Evolutionary conservation across 1,139 yeast species (phyloP).

Genomic region (Eremothecium coryli): DNA sequence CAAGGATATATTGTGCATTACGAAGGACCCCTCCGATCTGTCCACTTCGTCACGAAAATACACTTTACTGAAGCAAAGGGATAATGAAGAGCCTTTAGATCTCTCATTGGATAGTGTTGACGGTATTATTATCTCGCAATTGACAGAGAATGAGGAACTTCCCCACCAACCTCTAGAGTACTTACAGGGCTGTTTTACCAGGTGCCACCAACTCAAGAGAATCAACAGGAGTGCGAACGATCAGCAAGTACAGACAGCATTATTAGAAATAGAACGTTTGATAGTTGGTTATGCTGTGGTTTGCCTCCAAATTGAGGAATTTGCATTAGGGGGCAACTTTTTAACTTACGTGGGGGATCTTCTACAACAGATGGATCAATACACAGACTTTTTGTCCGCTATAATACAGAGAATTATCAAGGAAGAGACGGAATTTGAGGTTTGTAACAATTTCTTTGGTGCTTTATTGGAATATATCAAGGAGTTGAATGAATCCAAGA

Average conservation of each 20-base stretch:
- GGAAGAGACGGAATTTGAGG: slow-evolving; percentile 55
- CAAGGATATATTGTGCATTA: slow-evolving; percentile 25
- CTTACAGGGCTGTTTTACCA: slow-evolving; percentile 23
- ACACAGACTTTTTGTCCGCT: slow-evolving; percentile 48
- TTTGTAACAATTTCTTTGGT: slow-evolving; percentile 51
- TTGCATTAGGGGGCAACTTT: slow-evolving; percentile 23
- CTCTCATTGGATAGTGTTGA: slow-evolving; percentile 20
- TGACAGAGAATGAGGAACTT: slow-evolving; percentile 26
- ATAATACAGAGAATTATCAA: slow-evolving; percentile 51
- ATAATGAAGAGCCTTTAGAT: slow-evolving; percentile 1
- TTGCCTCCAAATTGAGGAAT: slow-evolving; percentile 46
- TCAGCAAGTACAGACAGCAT: slow-evolving; percentile 34
- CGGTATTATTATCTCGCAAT: slow-evolving; percentile 23
- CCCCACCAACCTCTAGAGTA: slow-evolving; percentile 21
- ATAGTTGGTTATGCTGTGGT: slow-evolving; percentile 62
- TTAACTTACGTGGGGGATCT: slow-evolving; percentile 28
- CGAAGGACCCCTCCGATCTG: slow-evolving; percentile 15
- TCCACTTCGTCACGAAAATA: slow-evolving; percentile 12
- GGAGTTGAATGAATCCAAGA: slow-evolving; percentile 14
- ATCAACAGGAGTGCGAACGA: slow-evolving; percentile 15
- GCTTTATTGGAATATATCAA: slow-evolving; percentile 29
- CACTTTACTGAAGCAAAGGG: slow-evolving; percentile 15
- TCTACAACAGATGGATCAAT: slow-evolving; percentile 33
- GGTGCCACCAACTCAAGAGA: slow-evolving; percentile 24
- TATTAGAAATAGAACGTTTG: slow-evolving; percentile 45